These are phyloP conservation scores for Diaporthe citri DNA, from an alignment of 2,329 filamentous ascomycete genomes.

Conservation along the genomic window DNA sequence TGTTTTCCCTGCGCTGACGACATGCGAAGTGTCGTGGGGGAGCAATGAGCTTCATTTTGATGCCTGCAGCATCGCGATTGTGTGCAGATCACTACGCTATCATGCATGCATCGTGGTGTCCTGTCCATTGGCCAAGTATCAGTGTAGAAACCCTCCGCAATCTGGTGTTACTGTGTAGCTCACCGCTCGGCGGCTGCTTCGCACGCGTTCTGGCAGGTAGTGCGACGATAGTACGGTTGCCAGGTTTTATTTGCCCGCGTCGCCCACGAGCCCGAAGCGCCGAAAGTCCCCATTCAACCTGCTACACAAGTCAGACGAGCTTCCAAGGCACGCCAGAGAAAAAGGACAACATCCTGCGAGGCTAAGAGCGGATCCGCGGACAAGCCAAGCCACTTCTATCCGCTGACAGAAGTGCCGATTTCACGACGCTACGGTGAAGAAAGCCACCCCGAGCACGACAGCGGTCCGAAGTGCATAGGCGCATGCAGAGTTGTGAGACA, in stretches of 20 bases:
- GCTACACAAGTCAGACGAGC: not conserved
- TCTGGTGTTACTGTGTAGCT: not conserved
- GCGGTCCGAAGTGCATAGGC: not conserved
- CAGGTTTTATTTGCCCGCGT: not conserved
- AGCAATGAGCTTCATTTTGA: not conserved
- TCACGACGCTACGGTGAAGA: not conserved
- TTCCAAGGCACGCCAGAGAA: not conserved
- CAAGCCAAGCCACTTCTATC: not conserved
- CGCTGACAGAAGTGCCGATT: conserved; percentile 5
- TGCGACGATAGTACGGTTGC: not conserved
- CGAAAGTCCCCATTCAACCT: not conserved
- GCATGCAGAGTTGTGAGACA: not conserved
- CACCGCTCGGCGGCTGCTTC: not conserved
- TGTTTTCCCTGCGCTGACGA: not conserved
- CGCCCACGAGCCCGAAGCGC: no score
- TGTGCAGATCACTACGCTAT: not conserved
- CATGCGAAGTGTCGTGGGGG: not conserved
- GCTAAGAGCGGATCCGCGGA: not conserved
- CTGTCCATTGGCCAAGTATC: not conserved
- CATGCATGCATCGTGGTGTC: not conserved
- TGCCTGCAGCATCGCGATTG: not conserved
- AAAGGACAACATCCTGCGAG: no score
- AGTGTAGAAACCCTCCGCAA: not conserved
- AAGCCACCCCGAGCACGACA: conserved; percentile 1
- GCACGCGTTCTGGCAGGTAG: no score